Evolutionary conservation across 495 filamentous ascomycete genomes (phyloP).

Genomic region (Venustampulla echinocandica): DNA sequence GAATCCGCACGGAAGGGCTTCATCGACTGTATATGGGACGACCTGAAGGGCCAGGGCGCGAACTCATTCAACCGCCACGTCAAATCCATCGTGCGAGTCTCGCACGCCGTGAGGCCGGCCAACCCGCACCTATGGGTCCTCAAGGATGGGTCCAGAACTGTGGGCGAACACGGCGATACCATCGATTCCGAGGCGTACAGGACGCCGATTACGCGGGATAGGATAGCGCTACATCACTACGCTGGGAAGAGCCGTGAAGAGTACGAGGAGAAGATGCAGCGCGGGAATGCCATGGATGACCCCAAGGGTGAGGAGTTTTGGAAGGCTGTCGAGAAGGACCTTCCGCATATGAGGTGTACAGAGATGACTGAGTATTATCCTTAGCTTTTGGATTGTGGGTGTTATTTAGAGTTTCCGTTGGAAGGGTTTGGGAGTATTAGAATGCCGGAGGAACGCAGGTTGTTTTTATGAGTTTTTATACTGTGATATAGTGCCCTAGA

Average conservation of each 20-base stretch:
- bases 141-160: slow-evolving; percentile 6
- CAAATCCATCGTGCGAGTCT: slow-evolving; percentile 6
- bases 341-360: not conserved
- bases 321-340: slow-evolving; percentile 3
- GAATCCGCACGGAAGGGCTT: slow-evolving; percentile 7
- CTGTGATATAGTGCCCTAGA: too few relatives aligned
- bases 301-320: slow-evolving; percentile 6
- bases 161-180: slow-evolving; percentile 12
- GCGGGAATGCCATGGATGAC: slow-evolving; percentile 6
- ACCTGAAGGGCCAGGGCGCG: not conserved
- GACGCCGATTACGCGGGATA: slow-evolving; percentile 9
- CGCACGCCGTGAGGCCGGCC: not conserved
- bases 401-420: not conserved
- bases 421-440: too few relatives aligned
- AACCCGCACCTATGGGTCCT: slow-evolving; percentile 1
- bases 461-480: too few relatives aligned
- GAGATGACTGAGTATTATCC: slow-evolving; percentile 3
- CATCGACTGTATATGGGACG: slow-evolving; percentile 12
- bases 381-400: not conserved
- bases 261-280: slow-evolving; percentile 14
- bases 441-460: too few relatives aligned
- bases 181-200: not conserved
- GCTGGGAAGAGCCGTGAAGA: slow-evolving; percentile 14
- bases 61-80: not conserved
- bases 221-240: slow-evolving; percentile 17